phyloP scores from a whole-genome alignment of 805 yeast species.

The Kuraishia piskuri region DNA sequence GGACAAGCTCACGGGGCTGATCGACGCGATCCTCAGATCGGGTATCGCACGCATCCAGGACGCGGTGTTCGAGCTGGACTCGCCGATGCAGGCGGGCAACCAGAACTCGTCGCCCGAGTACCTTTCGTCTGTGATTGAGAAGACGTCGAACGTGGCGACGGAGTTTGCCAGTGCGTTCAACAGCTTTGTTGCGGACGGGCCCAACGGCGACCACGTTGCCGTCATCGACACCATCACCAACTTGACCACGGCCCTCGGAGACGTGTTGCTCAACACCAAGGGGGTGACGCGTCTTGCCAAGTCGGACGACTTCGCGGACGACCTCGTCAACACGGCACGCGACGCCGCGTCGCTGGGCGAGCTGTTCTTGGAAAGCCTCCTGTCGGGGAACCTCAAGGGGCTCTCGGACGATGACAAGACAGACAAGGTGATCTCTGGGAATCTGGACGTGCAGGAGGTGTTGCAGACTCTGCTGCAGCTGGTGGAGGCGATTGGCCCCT shows the following conservation, averaged over 20 bases:
- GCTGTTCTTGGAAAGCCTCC: constrained; percentile 49
- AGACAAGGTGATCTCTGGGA: constrained; percentile 69
- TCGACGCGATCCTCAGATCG: constrained; percentile 65
- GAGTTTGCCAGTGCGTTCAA: constrained; percentile 76
- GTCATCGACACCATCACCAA: constrained; percentile 56
- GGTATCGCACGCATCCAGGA: constrained; percentile 72
- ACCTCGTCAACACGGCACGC: constrained; percentile 37
- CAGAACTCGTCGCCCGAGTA: constrained; percentile 66
- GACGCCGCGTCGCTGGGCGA: constrained; percentile 54
- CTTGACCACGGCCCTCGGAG: constrained; percentile 54
- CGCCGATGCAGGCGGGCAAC: constrained; percentile 80
- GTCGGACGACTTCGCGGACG: constrained; percentile 43
- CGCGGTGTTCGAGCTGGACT: constrained; percentile 56
- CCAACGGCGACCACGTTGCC: constrained; percentile 50
- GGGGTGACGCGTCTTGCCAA: constrained; percentile 54
- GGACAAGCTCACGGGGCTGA: constrained; percentile 37
- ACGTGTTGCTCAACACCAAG: constrained; percentile 57
- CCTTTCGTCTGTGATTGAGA: constrained; percentile 59
- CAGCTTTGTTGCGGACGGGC: constrained; percentile 69
- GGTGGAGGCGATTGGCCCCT: constrained; percentile 45
- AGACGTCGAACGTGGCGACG: constrained; percentile 61
- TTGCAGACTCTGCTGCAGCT: constrained; percentile 49
- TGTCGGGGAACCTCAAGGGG: constrained; percentile 41
- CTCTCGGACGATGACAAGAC: constrained; percentile 56
- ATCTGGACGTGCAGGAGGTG: constrained; percentile 63